A percentile compares a stretch with the other conserved stretches of the same genome.
phyloP scores from a whole-genome alignment of 257 asterid genomes.

The Lycium barbarum region DNA sequence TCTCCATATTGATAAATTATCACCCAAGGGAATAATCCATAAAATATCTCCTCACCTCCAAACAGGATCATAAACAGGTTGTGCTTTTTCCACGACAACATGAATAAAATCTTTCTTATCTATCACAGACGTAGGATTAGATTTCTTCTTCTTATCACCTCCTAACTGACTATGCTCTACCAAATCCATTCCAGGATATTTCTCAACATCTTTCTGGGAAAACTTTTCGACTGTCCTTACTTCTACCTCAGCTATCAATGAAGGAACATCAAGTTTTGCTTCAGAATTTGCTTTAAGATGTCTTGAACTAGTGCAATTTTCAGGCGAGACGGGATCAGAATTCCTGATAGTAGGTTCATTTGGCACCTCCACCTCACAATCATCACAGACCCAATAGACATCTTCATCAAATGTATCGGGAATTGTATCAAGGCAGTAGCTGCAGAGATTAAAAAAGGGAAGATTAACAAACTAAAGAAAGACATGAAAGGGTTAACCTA shows the following conservation, averaged over 20 bases:
- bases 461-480: neutral
- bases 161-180: constrained; percentile 1
- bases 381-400: constrained; percentile 42
- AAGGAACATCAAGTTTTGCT: neutral
- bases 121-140: neutral
- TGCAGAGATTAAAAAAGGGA: constrained; percentile 12
- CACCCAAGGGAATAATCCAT: neutral
- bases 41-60: constrained; percentile 63
- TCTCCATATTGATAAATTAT: neutral
- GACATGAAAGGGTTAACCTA: constrained; percentile 7
- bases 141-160: neutral
- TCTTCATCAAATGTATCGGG: constrained; percentile 35
- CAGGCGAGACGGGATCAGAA: neutral
- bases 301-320: constrained; percentile 8
- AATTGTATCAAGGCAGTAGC: constrained; percentile 41
- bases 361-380: constrained; percentile 14
- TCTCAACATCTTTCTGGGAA: neutral
- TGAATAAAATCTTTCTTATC: neutral
- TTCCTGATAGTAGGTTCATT: constrained; percentile 23
- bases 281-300: neutral
- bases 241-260: neutral
- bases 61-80: constrained; percentile 54
- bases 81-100: neutral
- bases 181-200: neutral
- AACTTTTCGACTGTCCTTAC: neutral